A percentile compares a stretch with the other conserved stretches of the same genome.
phyloP scores from a whole-genome alignment of 352 stramenopile species.

The Phytophthora citricola region DNA sequence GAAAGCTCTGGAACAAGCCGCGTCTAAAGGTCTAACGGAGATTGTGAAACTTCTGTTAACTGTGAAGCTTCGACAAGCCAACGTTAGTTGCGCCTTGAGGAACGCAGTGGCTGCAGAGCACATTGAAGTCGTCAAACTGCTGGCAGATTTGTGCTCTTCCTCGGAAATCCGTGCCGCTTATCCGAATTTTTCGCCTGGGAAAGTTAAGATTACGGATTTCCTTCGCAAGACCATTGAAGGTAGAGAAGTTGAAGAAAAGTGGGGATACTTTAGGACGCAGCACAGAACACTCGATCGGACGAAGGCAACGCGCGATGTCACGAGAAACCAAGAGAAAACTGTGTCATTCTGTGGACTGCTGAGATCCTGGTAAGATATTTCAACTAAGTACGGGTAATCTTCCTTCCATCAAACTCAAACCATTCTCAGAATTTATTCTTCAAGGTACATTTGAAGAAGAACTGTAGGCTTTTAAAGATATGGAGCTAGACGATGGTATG shows the following conservation, averaged over 20 bases:
- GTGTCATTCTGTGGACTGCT: slow-evolving; percentile 26
- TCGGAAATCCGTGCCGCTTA: slow-evolving; percentile 17
- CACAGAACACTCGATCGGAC: slow-evolving; percentile 26
- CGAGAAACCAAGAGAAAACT: slow-evolving; percentile 5
- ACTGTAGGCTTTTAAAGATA: too few species aligned
- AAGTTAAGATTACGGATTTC: slow-evolving; percentile 10
- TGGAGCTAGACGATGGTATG: too few species aligned
- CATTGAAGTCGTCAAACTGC: slow-evolving; percentile 13
- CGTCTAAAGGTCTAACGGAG: slow-evolving; percentile 11
- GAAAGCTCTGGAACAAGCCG: slow-evolving; percentile 23
- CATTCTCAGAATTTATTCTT: too few species aligned
- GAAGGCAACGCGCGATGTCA: slow-evolving; percentile 8
- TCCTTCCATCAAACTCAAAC: not conserved
- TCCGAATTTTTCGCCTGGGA: not conserved
- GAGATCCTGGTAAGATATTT: slow-evolving; percentile 21
- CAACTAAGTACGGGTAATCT: too few species aligned
- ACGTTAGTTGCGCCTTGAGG: slow-evolving; percentile 25
- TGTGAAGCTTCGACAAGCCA: slow-evolving; percentile 24
- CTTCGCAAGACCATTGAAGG: slow-evolving; percentile 20
- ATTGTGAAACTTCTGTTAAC: slow-evolving; percentile 25
- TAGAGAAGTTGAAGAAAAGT: slow-evolving; percentile 29
- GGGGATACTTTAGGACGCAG: slow-evolving; percentile 26
- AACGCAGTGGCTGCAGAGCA: slow-evolving; percentile 15
- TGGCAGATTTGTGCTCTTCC: slow-evolving; percentile 23
- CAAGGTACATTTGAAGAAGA: too few species aligned